Conservation (phyloP, 2,329 filamentous ascomycete genomes). For the Dothistroma pini region DNA sequence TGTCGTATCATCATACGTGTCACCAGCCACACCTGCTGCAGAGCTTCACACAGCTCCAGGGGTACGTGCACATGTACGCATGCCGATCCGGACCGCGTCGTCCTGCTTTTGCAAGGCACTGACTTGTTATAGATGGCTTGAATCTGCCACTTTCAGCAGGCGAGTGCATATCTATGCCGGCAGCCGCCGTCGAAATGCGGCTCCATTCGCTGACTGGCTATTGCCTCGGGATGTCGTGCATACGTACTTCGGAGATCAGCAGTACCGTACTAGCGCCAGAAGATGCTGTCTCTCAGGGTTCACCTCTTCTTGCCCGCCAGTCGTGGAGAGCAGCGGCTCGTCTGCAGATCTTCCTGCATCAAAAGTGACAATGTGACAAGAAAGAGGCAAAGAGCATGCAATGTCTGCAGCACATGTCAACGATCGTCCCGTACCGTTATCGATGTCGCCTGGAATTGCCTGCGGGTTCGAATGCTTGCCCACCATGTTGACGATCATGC, state of each 20-base stretch:
- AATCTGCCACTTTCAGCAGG: neutral
- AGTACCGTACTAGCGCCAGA: neutral
- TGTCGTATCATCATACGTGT: neutral
- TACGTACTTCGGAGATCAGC: neutral
- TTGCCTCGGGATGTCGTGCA: neutral
- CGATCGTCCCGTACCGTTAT: neutral
- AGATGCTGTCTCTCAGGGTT: neutral
- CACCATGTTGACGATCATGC: neutral
- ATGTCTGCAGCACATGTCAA: neutral
- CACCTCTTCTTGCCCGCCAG: neutral
- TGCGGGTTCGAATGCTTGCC: neutral
- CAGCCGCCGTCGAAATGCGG: neutral
- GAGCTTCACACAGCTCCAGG: neutral
- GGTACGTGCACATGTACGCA: neutral
- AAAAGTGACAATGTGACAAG: neutral
- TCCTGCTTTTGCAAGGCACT: neutral
- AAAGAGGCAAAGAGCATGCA: neutral
- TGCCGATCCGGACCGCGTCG: neutral
- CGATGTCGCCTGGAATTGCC: neutral
- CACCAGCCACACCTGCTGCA: neutral
- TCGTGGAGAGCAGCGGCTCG: neutral
- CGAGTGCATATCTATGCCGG: neutral
- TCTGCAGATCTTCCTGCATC: neutral
- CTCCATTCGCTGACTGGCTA: neutral
- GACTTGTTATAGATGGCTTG: neutral